Conservation (phyloP, 139 green algal species). For the Spirogloea muscicola region DNA sequence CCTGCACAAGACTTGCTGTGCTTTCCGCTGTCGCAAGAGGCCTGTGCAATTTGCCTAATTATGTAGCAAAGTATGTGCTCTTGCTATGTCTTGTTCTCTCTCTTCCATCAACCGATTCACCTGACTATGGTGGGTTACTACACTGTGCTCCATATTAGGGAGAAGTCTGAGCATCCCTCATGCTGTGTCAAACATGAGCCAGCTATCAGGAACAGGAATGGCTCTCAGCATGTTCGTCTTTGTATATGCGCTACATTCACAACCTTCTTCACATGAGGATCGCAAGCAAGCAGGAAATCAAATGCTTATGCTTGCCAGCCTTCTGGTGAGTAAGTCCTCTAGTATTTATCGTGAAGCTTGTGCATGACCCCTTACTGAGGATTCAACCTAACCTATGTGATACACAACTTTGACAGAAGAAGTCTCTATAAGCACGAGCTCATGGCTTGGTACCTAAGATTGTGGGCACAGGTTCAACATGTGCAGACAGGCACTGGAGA, state of each 20-base stretch:
- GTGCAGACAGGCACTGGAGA: no score
- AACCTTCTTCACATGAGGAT: neutral
- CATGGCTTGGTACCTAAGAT: neutral
- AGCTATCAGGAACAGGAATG: neutral
- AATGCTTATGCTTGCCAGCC: no score
- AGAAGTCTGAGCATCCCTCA: neutral
- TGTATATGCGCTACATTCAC: neutral
- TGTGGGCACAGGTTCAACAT: neutral
- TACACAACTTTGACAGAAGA: no score
- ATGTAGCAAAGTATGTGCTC: slow-evolving; percentile 1
- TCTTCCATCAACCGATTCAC: neutral
- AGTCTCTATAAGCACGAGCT: no score
- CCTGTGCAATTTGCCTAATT: slow-evolving; percentile 27
- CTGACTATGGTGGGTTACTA: neutral
- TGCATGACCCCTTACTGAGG: no score
- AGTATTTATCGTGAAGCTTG: no score
- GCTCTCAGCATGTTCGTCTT: neutral
- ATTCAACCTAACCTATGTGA: no score
- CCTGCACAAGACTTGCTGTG: no score
- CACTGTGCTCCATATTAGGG: neutral
- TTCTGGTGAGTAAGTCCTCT: no score
- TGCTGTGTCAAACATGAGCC: neutral
- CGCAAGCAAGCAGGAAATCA: no score
- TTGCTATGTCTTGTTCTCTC: neutral
- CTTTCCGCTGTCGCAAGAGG: slow-evolving; percentile 12